Evolutionary conservation across 192 early-diverging fungal species (phyloP), one percentile per base, ranked within the genome.

Genomic region (Umbelopsis sp.): DNA sequence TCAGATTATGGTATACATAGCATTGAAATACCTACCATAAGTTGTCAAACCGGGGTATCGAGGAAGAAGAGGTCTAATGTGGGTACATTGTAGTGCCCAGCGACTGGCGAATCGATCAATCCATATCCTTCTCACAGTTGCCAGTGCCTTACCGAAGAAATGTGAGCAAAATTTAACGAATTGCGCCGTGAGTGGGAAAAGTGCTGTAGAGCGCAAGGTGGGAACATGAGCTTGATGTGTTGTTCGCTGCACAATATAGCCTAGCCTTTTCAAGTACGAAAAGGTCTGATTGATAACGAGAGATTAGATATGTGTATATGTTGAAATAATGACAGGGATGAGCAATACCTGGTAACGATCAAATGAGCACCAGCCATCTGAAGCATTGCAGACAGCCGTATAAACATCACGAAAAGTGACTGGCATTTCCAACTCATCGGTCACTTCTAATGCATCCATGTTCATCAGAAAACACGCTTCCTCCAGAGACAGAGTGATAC

Each of bases 381-480:
- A 11, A 16, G 55, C 27, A 33, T 61, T 61, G 7, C 27, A 35
- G 25, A 61, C 30, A 5, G 55, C 55, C 7, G 27, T 33, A 18
- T 61, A 61, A 2, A 61, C 13, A 18, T 61, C 30, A 35, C 55
- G 55, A 18, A 61, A 61, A 4, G 23, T 35, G 18, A 61, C 2
- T 35, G 12, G 10, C 4, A 8, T 27, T n/a, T 30, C 55, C 33
- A 18, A 22, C 4, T 11, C 12, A 6, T 35, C 55, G 27, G 27
- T 30, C 12, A 61, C 12, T 25, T 61, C 23, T n/a, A 61, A 33
- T 25, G 18, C 7, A 16, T 25, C 27, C 27, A 35, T 25, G 13
- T 61, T 61, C 55, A 61, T 35, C 27, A 61, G 8, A 30, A 61
- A 61, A 61, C 55, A 61, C 16, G 55, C 55, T 25, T 61, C 55